phyloP scores from a whole-genome alignment of 2,329 filamentous ascomycete species.

The Alternaria tenuissima region DNA sequence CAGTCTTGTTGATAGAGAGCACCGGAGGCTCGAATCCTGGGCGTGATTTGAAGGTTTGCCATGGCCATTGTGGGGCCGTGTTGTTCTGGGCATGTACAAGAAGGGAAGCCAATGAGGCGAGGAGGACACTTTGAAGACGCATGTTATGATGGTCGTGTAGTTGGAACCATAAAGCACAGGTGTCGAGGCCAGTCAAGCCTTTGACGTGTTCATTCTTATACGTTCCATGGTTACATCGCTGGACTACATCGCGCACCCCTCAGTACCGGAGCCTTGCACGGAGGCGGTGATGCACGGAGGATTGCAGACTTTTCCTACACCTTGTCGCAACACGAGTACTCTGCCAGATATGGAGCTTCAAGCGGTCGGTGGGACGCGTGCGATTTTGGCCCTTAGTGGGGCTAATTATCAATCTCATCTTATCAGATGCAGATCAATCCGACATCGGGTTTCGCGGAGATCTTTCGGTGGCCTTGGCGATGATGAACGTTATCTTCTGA shows the following conservation, averaged over 20 bases:
- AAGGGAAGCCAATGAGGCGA: background rate
- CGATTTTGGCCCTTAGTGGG: background rate
- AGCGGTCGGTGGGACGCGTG: background rate
- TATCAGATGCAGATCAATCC: conserved; percentile 9
- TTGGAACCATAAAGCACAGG: background rate
- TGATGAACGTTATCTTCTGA: background rate
- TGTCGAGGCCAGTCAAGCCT: background rate
- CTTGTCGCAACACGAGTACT: conserved; percentile 3
- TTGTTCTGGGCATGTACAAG: background rate
- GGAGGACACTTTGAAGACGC: background rate
- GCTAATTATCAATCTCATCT: conserved; percentile 4
- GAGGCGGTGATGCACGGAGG: background rate
- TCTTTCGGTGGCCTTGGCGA: background rate
- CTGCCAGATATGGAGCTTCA: background rate
- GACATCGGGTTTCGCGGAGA: conserved; percentile 2
- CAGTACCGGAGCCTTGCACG: background rate
- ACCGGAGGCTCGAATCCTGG: conserved; percentile 13
- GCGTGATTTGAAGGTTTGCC: conserved; percentile 17
- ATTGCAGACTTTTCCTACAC: conserved; percentile 1
- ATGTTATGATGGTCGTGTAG: background rate
- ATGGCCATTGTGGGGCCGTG: conserved; percentile 11
- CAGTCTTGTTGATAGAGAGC: conserved; percentile 11
- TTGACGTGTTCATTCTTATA: background rate
- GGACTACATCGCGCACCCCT: background rate
- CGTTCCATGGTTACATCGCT: background rate